A percentile compares a stretch with the other conserved stretches of the same genome.
These are phyloP conservation scores for Raddia guianensis DNA, from an alignment of 176 grass and related monocot species.

Conservation along the genomic window DNA sequence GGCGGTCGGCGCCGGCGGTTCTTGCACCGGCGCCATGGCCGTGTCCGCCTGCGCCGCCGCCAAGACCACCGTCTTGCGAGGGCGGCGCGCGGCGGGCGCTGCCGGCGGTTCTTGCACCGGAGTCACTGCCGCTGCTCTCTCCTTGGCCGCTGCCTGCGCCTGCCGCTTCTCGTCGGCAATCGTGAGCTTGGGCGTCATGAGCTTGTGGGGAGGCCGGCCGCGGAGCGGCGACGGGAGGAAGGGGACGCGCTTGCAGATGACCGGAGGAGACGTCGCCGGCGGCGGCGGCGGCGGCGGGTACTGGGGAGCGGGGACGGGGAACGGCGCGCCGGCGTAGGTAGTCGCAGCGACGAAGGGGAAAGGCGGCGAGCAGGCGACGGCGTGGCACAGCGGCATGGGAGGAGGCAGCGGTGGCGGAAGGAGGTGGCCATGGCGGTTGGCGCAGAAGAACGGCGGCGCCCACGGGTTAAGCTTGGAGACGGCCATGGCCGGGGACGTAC, in stretches of 20 bases:
- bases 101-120: too few species aligned
- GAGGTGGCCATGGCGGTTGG: not conserved
- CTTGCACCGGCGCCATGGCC: not conserved
- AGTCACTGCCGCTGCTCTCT: too few species aligned
- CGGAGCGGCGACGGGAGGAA: not conserved
- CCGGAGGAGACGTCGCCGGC: not conserved
- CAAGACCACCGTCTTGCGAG: not conserved
- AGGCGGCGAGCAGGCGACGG: not conserved
- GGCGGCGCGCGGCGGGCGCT: too few species aligned
- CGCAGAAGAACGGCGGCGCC: slow-evolving; percentile 42
- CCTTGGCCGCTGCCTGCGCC: not conserved
- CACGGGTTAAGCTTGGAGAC: slow-evolving; percentile 48
- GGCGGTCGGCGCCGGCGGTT: not conserved
- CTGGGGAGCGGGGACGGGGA: not conserved
- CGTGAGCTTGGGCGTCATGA: slow-evolving; percentile 1
- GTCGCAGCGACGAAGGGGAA: slow-evolving; percentile 2
- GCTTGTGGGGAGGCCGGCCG: slow-evolving; percentile 20
- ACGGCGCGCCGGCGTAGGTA: slow-evolving; percentile 11
- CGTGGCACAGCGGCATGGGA: not conserved
- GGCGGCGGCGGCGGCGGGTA: not conserved
- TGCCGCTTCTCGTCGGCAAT: not conserved
- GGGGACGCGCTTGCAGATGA: not conserved
- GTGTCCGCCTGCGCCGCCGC: not conserved
- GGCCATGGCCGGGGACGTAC: slow-evolving; percentile 19
- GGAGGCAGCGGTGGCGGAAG: slow-evolving; percentile 20